Conservation (phyloP, 1,284 basidiomycete species). For the Coniferiporia sulphurascens region DNA sequence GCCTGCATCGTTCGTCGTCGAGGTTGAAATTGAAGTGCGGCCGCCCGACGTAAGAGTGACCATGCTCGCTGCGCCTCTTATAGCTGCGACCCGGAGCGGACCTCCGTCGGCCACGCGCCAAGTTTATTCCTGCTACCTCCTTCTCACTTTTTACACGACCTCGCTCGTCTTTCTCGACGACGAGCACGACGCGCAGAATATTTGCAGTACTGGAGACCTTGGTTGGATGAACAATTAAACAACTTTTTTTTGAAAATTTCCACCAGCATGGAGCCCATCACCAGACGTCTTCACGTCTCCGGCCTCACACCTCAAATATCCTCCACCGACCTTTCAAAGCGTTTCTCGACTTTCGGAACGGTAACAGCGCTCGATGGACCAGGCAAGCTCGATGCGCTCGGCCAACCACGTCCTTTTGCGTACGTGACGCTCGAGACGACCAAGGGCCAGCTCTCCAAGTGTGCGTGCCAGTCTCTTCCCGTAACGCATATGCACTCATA, state of each 20-base stretch:
- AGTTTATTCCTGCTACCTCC: background rate
- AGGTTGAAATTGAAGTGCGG: background rate
- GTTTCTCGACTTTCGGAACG: conserved; percentile 61
- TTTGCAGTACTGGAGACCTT: background rate
- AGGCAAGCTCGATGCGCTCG: conserved; percentile 57
- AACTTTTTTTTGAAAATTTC: background rate
- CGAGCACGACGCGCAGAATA: background rate
- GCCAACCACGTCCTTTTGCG: conserved; percentile 62
- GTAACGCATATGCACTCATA: background rate
- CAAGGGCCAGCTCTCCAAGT: conserved; percentile 52
- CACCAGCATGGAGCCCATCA: conserved; percentile 26
- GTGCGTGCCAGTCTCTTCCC: conserved; percentile 37
- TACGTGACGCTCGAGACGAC: conserved; percentile 71
- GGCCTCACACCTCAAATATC: conserved; percentile 66
- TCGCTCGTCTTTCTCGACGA: background rate
- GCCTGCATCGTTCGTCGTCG: conserved; percentile 4
- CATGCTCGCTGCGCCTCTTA: background rate
- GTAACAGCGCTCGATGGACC: conserved; percentile 67
- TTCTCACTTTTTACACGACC: background rate
- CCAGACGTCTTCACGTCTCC: conserved; percentile 67
- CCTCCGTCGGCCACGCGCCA: background rate
- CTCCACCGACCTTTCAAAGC: conserved; percentile 48
- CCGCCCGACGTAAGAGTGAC: background rate
- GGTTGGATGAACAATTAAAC: background rate
- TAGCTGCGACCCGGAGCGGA: background rate